Conservation (phyloP, 2,329 filamentous ascomycete species). For the Exophiala xenobiotica region DNA sequence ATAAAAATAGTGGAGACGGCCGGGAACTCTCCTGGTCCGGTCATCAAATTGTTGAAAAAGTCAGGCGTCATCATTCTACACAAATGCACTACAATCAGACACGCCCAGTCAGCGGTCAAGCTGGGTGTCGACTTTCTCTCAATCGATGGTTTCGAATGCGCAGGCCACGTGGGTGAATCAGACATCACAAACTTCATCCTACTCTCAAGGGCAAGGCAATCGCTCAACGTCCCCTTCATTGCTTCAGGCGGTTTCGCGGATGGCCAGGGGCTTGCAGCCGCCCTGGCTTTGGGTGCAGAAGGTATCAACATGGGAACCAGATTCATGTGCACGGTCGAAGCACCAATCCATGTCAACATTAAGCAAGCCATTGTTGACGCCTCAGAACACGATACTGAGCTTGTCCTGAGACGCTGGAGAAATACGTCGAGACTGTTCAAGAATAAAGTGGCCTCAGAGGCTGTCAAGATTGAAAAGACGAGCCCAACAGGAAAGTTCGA, state of each 20-base stretch:
- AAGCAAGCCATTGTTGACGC: constrained; percentile 89
- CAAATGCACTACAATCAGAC: constrained; percentile 96
- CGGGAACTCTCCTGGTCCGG: constrained; percentile 83
- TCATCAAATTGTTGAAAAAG: constrained; percentile 84
- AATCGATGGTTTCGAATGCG: constrained; percentile 98
- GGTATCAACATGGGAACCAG: constrained; percentile 98
- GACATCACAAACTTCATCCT: constrained; percentile 62
- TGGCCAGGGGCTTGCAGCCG: constrained; percentile 87
- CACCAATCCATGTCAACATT: constrained; percentile 88
- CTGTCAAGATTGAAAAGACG: constrained; percentile 78
- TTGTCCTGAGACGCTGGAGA: constrained; percentile 85
- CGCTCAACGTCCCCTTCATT: constrained; percentile 84
- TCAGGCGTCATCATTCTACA: constrained; percentile 79
- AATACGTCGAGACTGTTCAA: constrained; percentile 87
- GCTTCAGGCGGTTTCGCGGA: constrained; percentile 95
- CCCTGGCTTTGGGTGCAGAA: constrained; percentile 82
- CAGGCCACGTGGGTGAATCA: constrained; percentile 61
- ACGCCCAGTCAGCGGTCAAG: constrained; percentile 87
- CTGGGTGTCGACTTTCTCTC: constrained; percentile 94
- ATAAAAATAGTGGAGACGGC: constrained; percentile 90
- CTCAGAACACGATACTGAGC: constrained; percentile 84
- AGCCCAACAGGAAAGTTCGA: constrained; percentile 83
- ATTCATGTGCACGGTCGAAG: constrained; percentile 94
- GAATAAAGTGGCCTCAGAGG: constrained; percentile 82
- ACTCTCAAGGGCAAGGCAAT: constrained; percentile 78